Evolutionary conservation across 768 basidiomycete species (phyloP), one percentile per base, ranked within the genome.

Genomic region (Pilatotrama ljubarskyi): DNA sequence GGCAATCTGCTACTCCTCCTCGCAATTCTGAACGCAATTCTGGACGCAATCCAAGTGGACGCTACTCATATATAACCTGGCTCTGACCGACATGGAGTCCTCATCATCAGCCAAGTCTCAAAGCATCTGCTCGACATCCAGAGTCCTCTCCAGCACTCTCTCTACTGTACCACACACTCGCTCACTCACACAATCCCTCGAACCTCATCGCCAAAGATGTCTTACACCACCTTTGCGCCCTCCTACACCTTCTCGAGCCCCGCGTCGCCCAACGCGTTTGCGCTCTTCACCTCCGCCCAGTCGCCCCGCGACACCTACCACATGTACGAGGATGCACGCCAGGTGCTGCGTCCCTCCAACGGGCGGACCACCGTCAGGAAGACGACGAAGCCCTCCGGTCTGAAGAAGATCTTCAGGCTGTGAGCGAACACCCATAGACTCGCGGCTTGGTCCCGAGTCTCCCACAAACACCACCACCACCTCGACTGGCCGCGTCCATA

Each of bases 341-440:
- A 64, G 51, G 56, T 63, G 55, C 62, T 67, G 48, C 61, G 59
- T 48, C 56, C 61, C 42, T 61, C 63, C 48, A 61, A 52, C 61
- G 56, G 59, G 32, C 58, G 56, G 41, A 32, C 40, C 8, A 20
- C 40, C 18, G 55, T 22, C 24, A 36, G 56, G 51, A 64, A 60
- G 63, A 51, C 59, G 18, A 54, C 59, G 25, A 57, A 62, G 63
- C 41, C 47, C 2, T 51, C 50, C 32, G 66, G 63, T 22, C 37
- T 64, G 51, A 67, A 63, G 61, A 67, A 63, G 61, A 35, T 64
- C 42, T 64, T 67, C 51, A 56, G 66, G 51, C 64, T 67, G 38
- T 66, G 56, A 50, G 42, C 40, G 17, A 37, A 24, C 8, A 1
- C 20, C 13, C 17, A 14, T 10, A 24, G 8, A 14, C 55, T 48